phyloP scores from a whole-genome alignment of 352 stramenopile species.

The Globisporangium acanthophoron region DNA sequence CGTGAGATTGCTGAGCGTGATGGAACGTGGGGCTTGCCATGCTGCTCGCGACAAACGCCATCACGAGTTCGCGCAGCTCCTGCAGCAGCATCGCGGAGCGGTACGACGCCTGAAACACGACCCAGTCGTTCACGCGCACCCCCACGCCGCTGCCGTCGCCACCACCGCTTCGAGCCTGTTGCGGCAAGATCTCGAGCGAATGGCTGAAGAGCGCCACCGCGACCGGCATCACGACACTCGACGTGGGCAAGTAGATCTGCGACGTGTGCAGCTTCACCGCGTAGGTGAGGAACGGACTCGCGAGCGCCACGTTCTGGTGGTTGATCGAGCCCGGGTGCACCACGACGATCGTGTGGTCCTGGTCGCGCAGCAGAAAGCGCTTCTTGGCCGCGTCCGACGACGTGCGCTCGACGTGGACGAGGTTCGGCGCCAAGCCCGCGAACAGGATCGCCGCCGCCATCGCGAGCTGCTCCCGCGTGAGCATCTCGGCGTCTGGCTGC shows the following conservation, averaged over 20 bases:
- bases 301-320: slow-evolving; percentile 45
- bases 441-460: slow-evolving; percentile 69
- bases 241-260: slow-evolving; percentile 71
- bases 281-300: slow-evolving; percentile 70
- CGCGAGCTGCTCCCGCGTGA: slow-evolving; percentile 44
- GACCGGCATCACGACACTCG: slow-evolving; percentile 52
- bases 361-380: slow-evolving; percentile 35
- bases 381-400: slow-evolving; percentile 21
- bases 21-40: slow-evolving; percentile 19
- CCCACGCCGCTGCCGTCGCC: slow-evolving; percentile 25
- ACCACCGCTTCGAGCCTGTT: slow-evolving; percentile 16
- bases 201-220: slow-evolving; percentile 71
- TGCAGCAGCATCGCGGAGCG: slow-evolving; percentile 50
- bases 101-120: slow-evolving; percentile 50
- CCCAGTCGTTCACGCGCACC: slow-evolving; percentile 68
- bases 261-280: slow-evolving; percentile 81
- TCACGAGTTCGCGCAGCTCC: slow-evolving; percentile 29
- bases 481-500: slow-evolving; percentile 11
- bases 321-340: slow-evolving; percentile 77
- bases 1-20: slow-evolving; percentile 2
- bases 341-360: slow-evolving; percentile 39
- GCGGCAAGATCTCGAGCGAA: slow-evolving; percentile 47
- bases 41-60: slow-evolving; percentile 24
- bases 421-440: slow-evolving; percentile 88
- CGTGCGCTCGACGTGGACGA: slow-evolving; percentile 71